Base-by-base conservation (phyloP, 208 protist genomes). In the Leishmania braziliensis region DNA sequence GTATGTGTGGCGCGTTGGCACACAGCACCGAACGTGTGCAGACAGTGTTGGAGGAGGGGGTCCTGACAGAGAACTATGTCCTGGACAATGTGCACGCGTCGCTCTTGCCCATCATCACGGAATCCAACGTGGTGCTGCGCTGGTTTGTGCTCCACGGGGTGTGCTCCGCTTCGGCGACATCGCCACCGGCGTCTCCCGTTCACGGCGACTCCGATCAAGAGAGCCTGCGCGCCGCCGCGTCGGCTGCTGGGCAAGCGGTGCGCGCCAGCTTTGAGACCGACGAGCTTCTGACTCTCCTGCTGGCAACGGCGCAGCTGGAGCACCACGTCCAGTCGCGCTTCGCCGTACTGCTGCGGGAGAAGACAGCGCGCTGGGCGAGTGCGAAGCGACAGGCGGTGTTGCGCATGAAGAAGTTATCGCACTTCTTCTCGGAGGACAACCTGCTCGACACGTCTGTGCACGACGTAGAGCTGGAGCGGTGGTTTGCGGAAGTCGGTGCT, bases 251-350 rank as follows among this genome's bases (percentile, higher is more conserved):
- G 65, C 83, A 87, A 26, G 77, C 81, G 23, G 79, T 97, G 18
- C 65, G 66, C 43, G 48, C 39, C 2, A 81, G 70, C 23, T 85
- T 97, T 39, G 78, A 72, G 20, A 78, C 88, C 16, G 92, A 96
- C 39, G 89, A 90, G 65, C 88, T 96, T n/a, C 87, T 99, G 20
- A 83, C 89, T 33, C 82, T 99, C n/a, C 84, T 99, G 26, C 88
- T 99, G 20, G 84, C 94, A 70, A 98, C 95, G 1, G 94, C 98
- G 3, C 98, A 99, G 86, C 92, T 99, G 20, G 99, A 99, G 90
- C 98, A 96, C 88, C 78, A 90, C 26, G 77, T 99, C 5, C 91
- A 95, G 54, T 93, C 92, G 29, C 91, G 99, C 76, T 99, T 99
- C 78, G 88, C 94, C 50, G 68, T 82, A 6, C 77, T 99, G 20